These are phyloP conservation scores for Auricularia heimuer DNA, from an alignment of 768 basidiomycete genomes.

Conservation along the genomic window DNA sequence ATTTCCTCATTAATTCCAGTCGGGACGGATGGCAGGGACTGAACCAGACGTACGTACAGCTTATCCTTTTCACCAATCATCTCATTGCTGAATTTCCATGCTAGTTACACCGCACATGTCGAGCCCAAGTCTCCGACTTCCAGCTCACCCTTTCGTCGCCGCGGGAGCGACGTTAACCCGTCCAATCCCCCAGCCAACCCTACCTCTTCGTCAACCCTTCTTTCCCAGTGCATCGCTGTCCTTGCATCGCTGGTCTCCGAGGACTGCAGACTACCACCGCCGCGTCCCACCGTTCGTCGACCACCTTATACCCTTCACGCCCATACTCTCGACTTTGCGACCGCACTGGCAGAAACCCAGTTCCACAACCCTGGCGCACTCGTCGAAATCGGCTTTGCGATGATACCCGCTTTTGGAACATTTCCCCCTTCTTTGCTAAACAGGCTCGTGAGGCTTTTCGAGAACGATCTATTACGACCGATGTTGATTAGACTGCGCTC, in stretches of 20 bases:
- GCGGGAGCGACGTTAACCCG: background rate
- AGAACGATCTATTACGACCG: constrained; percentile 46
- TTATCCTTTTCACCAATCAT: background rate
- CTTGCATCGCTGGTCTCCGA: constrained; percentile 56
- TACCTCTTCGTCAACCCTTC: constrained; percentile 19
- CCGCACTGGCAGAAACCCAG: constrained; percentile 49
- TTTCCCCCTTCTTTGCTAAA: constrained; percentile 55
- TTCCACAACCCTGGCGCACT: constrained; percentile 40
- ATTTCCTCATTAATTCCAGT: background rate
- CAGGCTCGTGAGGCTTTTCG: constrained; percentile 59
- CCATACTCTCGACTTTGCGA: constrained; percentile 60
- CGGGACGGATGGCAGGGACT: background rate
- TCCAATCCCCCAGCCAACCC: too few species aligned
- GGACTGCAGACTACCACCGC: constrained; percentile 60
- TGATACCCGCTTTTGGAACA: constrained; percentile 67
- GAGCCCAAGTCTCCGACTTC: background rate
- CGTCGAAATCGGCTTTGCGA: constrained; percentile 52
- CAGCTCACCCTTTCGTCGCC: background rate
- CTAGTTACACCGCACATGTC: background rate
- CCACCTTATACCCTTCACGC: constrained; percentile 75
- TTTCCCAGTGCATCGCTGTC: constrained; percentile 48
- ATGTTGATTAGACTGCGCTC: constrained; percentile 39
- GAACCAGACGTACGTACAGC: background rate
- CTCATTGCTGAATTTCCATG: background rate
- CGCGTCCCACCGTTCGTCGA: constrained; percentile 47